These are phyloP conservation scores for Eimeria praecox DNA, from an alignment of 169 alveolate genomes.

Conservation along the genomic window DNA sequence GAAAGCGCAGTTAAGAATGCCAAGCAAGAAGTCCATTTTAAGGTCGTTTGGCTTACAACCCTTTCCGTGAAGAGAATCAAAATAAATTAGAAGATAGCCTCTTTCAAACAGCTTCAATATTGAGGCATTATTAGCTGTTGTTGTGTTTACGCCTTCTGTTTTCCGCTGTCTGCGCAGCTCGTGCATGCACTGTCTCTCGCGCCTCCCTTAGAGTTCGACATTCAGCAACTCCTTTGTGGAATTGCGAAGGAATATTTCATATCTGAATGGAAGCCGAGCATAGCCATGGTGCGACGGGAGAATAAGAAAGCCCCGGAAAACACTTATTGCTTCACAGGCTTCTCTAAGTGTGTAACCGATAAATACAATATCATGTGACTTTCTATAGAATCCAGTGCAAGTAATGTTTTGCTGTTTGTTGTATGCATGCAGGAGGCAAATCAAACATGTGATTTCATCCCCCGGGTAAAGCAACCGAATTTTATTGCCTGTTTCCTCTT, in stretches of 20 bases:
- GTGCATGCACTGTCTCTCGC: conserved; percentile 79
- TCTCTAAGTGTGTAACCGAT: background rate
- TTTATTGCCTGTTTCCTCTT: background rate
- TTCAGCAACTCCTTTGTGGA: conserved; percentile 68
- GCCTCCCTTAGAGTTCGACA: conserved; percentile 75
- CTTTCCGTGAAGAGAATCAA: background rate
- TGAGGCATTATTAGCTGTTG: background rate
- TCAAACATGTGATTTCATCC: conserved; percentile 28
- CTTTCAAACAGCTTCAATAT: too few species aligned
- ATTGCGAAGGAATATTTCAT: conserved; percentile 75
- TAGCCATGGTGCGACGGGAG: background rate
- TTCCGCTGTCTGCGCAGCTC: conserved; percentile 23
- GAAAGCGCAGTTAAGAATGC: conserved; percentile 72
- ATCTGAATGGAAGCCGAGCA: conserved; percentile 58
- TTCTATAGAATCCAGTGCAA: background rate
- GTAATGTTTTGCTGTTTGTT: background rate
- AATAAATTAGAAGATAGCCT: background rate
- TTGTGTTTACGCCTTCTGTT: background rate
- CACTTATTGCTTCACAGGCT: background rate
- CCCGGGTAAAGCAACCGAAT: conserved; percentile 10
- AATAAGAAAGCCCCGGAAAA: background rate
- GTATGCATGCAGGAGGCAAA: conserved; percentile 2
- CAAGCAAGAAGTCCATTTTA: conserved; percentile 76
- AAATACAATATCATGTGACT: background rate
- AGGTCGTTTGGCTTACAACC: conserved; percentile 15